A percentile compares a stretch with the other conserved stretches of the same genome.
Conservation (phyloP, 169 alveolate species). For the Plasmodium adleri region DNA sequence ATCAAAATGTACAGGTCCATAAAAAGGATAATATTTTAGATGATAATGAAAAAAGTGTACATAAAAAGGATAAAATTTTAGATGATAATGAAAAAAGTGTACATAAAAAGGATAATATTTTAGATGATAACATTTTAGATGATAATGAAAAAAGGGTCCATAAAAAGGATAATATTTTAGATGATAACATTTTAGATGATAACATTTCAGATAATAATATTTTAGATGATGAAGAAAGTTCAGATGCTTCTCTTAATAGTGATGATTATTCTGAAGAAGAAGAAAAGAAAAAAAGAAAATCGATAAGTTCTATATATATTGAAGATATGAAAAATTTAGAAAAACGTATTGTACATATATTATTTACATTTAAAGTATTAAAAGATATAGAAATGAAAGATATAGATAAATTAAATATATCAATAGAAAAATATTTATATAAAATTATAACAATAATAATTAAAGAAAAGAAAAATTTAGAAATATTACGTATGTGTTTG, state of each 20-base stretch:
- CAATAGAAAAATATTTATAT: constrained; percentile 12
- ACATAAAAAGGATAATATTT: too few species aligned
- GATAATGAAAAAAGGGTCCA: too few species aligned
- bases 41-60: background rate
- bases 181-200: too few species aligned
- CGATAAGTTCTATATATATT: constrained; percentile 4
- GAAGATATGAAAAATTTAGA: constrained; percentile 24
- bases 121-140: too few species aligned
- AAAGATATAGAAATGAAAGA: constrained; percentile 2
- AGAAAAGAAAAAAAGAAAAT: background rate
- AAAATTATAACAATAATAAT: constrained; percentile 35
- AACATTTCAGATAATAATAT: too few species aligned
- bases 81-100: background rate
- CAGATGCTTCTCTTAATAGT: background rate
- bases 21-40: background rate
- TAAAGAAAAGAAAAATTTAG: constrained; percentile 42
- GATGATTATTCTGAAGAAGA: background rate
- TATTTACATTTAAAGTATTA: constrained; percentile 10
- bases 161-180: too few species aligned
- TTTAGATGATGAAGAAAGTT: background rate
- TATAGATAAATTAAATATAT: background rate
- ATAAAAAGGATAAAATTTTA: background rate
- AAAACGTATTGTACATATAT: constrained; percentile 9
- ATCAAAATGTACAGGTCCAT: background rate
- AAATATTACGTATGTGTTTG: constrained; percentile 8